Conservation (phyloP, 2,329 filamentous ascomycete species). For the Stagonosporopsis rhizophila region DNA sequence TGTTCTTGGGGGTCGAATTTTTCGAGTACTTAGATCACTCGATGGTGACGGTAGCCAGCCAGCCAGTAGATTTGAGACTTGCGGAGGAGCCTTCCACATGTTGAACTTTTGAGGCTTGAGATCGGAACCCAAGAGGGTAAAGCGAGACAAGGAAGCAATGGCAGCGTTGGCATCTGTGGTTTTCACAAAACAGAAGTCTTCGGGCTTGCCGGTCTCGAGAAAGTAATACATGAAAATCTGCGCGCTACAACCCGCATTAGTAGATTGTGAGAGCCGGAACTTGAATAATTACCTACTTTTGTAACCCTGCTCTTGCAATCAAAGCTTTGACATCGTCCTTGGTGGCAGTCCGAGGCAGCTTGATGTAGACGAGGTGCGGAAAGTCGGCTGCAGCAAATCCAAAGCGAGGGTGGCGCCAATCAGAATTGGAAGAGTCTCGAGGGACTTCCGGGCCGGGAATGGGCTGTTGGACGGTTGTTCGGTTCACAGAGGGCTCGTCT, state of each 20-base stretch:
- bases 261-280: not conserved
- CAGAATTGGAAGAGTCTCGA: not conserved
- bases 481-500: not conserved
- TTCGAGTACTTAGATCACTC: not conserved
- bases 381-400: not conserved
- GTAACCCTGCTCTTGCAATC: not conserved
- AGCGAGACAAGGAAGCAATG: not conserved
- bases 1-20: not conserved
- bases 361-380: not conserved
- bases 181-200: not conserved
- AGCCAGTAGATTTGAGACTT: not conserved
- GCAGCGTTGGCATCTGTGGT: not conserved
- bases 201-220: not conserved
- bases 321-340: not conserved
- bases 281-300: not conserved
- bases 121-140: not conserved
- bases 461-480: not conserved
- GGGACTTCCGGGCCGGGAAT: not conserved
- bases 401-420: not conserved
- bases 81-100: not conserved
- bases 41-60: conserved; percentile 10
- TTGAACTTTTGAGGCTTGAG: not conserved
- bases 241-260: not conserved
- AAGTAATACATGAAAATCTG: not conserved
- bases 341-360: not conserved